phyloP scores from a whole-genome alignment of 2,329 filamentous ascomycete species.

The Neopestalotiopsis clavispora region DNA sequence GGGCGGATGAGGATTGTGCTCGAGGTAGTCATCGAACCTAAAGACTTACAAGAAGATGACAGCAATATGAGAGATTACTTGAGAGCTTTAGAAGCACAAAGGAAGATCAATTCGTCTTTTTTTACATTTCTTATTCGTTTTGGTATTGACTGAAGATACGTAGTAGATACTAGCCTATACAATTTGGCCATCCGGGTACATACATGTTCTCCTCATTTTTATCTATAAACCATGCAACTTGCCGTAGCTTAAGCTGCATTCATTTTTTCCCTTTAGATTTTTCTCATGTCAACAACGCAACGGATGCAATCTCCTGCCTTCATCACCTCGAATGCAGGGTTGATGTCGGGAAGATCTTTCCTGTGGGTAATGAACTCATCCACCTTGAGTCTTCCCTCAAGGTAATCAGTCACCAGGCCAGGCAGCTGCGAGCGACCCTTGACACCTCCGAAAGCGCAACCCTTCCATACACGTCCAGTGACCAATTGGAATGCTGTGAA shows the following conservation, averaged over 20 bases:
- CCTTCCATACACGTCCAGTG: conserved; percentile 96
- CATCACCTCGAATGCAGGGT: conserved; percentile 91
- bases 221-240: not conserved
- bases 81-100: too few relatives aligned
- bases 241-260: not conserved
- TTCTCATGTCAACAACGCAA: conserved; percentile 76
- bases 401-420: conserved; percentile 86
- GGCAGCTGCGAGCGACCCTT: conserved; percentile 95
- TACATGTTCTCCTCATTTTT: conserved; percentile 11
- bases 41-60: too few relatives aligned
- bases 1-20: too few relatives aligned
- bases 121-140: not conserved
- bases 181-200: conserved; percentile 15
- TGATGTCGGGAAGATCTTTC: conserved; percentile 82
- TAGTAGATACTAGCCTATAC: not conserved
- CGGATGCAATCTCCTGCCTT: conserved; percentile 96
- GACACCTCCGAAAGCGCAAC: conserved; percentile 96
- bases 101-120: not conserved
- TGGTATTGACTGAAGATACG: not conserved
- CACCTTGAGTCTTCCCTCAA: conserved; percentile 89
- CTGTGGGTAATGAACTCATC: conserved; percentile 99
- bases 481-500: conserved; percentile 91
- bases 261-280: not conserved
- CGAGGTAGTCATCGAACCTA: too few relatives aligned
- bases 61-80: too few relatives aligned